These are phyloP conservation scores for Aspergillus oerlinghausenensis DNA, from an alignment of 2,329 filamentous ascomycete genomes.

Conservation along the genomic window DNA sequence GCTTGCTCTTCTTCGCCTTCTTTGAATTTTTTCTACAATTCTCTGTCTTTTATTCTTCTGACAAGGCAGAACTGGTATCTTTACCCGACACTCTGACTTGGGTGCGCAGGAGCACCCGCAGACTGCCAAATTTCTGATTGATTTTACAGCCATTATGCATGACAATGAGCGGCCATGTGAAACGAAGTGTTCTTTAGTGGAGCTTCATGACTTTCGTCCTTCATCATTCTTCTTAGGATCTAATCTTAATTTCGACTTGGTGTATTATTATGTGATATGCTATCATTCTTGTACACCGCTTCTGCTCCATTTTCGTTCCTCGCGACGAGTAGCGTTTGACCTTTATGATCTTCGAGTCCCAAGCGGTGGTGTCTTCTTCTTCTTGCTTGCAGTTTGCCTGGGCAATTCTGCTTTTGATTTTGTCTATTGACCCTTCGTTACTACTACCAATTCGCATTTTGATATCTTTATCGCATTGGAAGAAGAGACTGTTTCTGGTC, in stretches of 20 bases:
- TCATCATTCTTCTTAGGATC: conserved; percentile 18
- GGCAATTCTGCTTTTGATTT: conserved; percentile 13
- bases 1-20: not conserved
- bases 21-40: not conserved
- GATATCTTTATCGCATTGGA: not conserved
- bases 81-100: conserved; percentile 5
- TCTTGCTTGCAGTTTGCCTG: conserved; percentile 8
- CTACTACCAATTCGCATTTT: not conserved
- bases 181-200: conserved; percentile 19
- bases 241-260: conserved; percentile 1
- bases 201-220: conserved; percentile 15
- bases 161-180: conserved; percentile 24
- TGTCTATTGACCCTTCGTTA: not conserved
- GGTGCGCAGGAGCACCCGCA: conserved; percentile 3
- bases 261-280: conserved; percentile 7
- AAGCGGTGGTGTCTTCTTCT: conserved; percentile 1
- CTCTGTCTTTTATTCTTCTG: not conserved
- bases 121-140: conserved; percentile 8
- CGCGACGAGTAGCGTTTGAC: conserved; percentile 10
- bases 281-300: conserved; percentile 1
- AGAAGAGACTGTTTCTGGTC: not conserved
- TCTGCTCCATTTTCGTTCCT: conserved; percentile 2
- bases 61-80: conserved; percentile 5
- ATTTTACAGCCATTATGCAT: conserved; percentile 19
- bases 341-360: not conserved